phyloP scores from a whole-genome alignment of 495 filamentous ascomycete species.

The Penicillium pancosmium region DNA sequence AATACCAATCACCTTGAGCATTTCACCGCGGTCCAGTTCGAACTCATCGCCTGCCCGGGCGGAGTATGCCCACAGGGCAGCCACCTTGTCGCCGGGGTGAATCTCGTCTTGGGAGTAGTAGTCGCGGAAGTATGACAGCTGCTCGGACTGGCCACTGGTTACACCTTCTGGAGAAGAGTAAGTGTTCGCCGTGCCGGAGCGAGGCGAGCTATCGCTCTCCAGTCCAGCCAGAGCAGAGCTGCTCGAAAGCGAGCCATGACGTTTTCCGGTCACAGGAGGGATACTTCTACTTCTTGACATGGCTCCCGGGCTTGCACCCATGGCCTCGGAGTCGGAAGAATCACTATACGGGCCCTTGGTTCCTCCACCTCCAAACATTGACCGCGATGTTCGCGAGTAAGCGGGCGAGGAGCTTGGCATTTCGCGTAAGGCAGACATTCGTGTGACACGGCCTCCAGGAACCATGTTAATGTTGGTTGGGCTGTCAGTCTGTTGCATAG shows the following conservation, averaged over 20 bases:
- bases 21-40: conserved; percentile 90
- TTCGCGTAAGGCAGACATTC: conserved; percentile 92
- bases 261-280: conserved; percentile 67
- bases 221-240: conserved; percentile 70
- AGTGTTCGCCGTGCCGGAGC: conserved; percentile 69
- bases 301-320: conserved; percentile 77
- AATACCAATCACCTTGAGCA: conserved; percentile 97
- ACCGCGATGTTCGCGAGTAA: conserved; percentile 46
- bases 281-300: conserved; percentile 58
- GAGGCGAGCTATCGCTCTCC: conserved; percentile 75
- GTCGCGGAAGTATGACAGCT: conserved; percentile 93
- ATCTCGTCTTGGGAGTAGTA: conserved; percentile 99
- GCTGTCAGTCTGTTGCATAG: conserved; percentile 53
- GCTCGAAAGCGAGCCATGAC: conserved; percentile 89
- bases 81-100: conserved; percentile 84
- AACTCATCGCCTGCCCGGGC: conserved; percentile 94
- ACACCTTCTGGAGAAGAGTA: conserved; percentile 82
- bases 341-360: conserved; percentile 58
- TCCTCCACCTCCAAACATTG: conserved; percentile 42
- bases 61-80: conserved; percentile 95
- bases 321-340: conserved; percentile 79
- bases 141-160: conserved; percentile 90
- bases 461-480: conserved; percentile 68
- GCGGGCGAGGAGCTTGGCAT: conserved; percentile 63
- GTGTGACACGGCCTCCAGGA: conserved; percentile 85